These are phyloP conservation scores for Trichoderma arundinaceum DNA, from an alignment of 2,329 filamentous ascomycete genomes.

Conservation along the genomic window DNA sequence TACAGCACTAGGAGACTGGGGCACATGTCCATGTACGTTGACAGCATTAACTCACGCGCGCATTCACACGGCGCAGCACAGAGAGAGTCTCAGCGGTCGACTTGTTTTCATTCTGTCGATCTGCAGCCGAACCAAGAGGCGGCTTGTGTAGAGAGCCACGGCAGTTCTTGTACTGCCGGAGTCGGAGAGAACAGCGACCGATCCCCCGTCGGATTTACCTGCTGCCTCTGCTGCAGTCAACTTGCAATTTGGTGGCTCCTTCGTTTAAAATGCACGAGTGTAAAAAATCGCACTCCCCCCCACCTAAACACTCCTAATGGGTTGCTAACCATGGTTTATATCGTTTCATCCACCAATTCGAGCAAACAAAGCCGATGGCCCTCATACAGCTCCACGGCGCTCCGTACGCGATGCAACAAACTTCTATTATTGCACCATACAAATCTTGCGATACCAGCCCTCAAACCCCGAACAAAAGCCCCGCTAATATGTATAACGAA, in stretches of 20 bases:
- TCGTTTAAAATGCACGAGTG: neutral
- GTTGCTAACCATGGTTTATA: neutral
- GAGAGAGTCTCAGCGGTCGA: neutral
- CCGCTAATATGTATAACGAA: neutral
- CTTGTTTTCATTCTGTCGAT: neutral
- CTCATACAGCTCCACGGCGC: neutral
- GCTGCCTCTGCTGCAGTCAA: neutral
- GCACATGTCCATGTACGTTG: neutral
- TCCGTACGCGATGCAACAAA: conserved; percentile 1
- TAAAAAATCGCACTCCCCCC: conserved; percentile 6
- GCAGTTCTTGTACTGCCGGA: conserved; percentile 12
- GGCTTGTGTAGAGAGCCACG: neutral
- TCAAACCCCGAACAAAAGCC: neutral
- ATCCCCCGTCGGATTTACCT: neutral
- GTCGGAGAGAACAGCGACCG: conserved; percentile 17
- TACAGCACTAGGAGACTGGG: neutral
- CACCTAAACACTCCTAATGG: neutral
- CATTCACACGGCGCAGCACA: neutral
- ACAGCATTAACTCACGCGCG: neutral
- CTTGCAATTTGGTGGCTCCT: neutral
- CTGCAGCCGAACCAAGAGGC: neutral
- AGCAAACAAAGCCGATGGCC: neutral
- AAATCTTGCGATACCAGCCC: neutral
- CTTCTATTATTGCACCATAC: neutral
- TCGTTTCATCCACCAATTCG: neutral